Evolutionary conservation across 228 moss, liverwort and hornwort genomes (phyloP).

Genomic region (Sphagnum fallax): DNA sequence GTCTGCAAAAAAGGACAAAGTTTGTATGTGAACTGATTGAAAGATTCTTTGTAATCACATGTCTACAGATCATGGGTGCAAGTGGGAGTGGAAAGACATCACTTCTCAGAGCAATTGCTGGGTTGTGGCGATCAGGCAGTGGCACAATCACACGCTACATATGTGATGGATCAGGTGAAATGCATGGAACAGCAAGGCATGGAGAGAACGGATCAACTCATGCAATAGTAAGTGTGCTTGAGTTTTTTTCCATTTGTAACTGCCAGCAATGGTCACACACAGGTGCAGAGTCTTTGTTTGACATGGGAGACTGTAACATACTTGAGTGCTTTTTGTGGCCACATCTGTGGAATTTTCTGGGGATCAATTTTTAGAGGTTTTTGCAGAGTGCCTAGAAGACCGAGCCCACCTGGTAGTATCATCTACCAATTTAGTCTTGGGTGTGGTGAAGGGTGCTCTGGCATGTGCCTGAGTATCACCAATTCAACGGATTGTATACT

Average conservation of each 20-base stretch:
- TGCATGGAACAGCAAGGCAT: neutral
- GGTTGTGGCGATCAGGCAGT: conserved; percentile 41
- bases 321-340: no score
- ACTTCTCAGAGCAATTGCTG: conserved; percentile 36
- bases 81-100: conserved; percentile 57
- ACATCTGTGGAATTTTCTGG: neutral
- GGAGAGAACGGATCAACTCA: no score
- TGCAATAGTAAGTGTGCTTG: no score
- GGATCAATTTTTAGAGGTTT: neutral
- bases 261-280: no score
- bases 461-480: no score
- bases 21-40: neutral
- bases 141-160: conserved; percentile 35
- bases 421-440: no score
- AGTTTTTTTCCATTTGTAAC: no score
- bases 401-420: neutral
- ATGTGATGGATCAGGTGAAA: neutral
- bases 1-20: neutral
- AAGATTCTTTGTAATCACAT: neutral
- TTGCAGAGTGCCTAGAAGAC: conserved; percentile 1
- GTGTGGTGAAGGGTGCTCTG: no score
- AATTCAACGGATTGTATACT: no score
- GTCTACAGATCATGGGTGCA: conserved; percentile 44
- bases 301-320: no score
- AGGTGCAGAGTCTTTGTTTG: no score